phyloP scores from a whole-genome alignment of 1,139 yeast species.

The Pichia cactophila region DNA sequence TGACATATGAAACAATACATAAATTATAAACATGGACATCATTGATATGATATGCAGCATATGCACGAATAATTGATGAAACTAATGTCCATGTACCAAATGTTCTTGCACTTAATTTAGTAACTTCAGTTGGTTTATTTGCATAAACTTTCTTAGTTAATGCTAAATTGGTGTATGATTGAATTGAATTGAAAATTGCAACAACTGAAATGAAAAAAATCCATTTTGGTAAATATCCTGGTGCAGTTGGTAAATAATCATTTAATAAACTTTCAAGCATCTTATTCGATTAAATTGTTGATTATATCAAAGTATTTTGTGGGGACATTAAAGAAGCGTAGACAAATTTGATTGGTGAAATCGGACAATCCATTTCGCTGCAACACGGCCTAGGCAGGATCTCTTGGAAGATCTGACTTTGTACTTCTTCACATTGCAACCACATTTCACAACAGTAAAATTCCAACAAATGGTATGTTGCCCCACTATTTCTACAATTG shows the following conservation, averaged over 20 bases:
- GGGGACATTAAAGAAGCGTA: too few relatives aligned
- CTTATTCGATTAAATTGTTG: neutral
- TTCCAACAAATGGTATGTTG: neutral
- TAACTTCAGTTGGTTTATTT: slow-evolving; percentile 55
- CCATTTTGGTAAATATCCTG: slow-evolving; percentile 62
- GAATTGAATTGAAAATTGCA: slow-evolving; percentile 82
- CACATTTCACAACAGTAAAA: neutral
- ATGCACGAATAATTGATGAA: slow-evolving; percentile 75
- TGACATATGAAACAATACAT: slow-evolving; percentile 71
- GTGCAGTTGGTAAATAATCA: slow-evolving; percentile 33
- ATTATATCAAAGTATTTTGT: too few relatives aligned
- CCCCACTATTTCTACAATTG: neutral
- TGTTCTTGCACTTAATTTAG: slow-evolving; percentile 81
- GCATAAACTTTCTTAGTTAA: slow-evolving; percentile 78
- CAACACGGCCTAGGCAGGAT: too few relatives aligned
- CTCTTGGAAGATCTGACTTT: too few relatives aligned
- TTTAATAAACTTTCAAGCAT: slow-evolving; percentile 10
- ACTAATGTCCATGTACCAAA: slow-evolving; percentile 97
- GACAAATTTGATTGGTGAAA: neutral
- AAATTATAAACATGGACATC: slow-evolving; percentile 69
- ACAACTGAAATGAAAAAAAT: slow-evolving; percentile 73
- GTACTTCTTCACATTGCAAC: neutral
- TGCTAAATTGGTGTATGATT: slow-evolving; percentile 66
- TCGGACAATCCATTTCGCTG: neutral
- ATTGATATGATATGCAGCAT: slow-evolving; percentile 72